Percentiles rank a stretch among this genome's conserved stretches.
Evolutionary conservation across 2,329 filamentous ascomycete species (phyloP).

Genomic region (Rhynchosporium agropyri): DNA sequence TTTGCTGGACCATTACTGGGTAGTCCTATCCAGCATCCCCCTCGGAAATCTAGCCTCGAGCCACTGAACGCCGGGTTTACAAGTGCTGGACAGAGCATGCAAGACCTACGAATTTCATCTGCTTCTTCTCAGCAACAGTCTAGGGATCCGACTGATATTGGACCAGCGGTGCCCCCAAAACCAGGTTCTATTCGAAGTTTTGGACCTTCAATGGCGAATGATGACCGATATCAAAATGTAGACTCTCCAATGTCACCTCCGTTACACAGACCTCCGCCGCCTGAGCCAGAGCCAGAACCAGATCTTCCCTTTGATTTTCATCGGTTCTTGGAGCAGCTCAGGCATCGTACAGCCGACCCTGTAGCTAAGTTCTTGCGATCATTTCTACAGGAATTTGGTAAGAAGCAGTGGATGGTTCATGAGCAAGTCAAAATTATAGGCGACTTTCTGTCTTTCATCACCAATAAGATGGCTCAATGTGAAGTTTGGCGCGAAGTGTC

Average conservation of each 20-base stretch:
- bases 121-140: slow-evolving; percentile 20
- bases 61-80: slow-evolving; percentile 50
- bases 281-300: slow-evolving; percentile 77
- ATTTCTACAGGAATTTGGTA: slow-evolving; percentile 91
- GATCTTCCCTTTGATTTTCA: slow-evolving; percentile 95
- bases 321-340: slow-evolving; percentile 90
- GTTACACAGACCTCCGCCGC: slow-evolving; percentile 65
- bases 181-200: slow-evolving; percentile 41
- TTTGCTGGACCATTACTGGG: slow-evolving; percentile 77
- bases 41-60: slow-evolving; percentile 84
- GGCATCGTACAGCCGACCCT: slow-evolving; percentile 96
- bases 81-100: slow-evolving; percentile 35
- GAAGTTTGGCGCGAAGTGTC: slow-evolving; percentile 96
- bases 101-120: slow-evolving; percentile 39
- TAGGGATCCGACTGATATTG: slow-evolving; percentile 39
- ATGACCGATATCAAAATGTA: slow-evolving; percentile 53
- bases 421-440: slow-evolving; percentile 99
- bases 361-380: slow-evolving; percentile 95
- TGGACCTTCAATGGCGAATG: slow-evolving; percentile 30
- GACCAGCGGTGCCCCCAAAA: slow-evolving; percentile 48
- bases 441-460: slow-evolving; percentile 95
- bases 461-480: slow-evolving; percentile 96
- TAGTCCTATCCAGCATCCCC: slow-evolving; percentile 70
- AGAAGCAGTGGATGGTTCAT: slow-evolving; percentile 99
- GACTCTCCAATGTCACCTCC: slow-evolving; percentile 49